Conservation (phyloP, 2,329 filamentous ascomycete genomes). For the Pyrenochaeta sp. region DNA sequence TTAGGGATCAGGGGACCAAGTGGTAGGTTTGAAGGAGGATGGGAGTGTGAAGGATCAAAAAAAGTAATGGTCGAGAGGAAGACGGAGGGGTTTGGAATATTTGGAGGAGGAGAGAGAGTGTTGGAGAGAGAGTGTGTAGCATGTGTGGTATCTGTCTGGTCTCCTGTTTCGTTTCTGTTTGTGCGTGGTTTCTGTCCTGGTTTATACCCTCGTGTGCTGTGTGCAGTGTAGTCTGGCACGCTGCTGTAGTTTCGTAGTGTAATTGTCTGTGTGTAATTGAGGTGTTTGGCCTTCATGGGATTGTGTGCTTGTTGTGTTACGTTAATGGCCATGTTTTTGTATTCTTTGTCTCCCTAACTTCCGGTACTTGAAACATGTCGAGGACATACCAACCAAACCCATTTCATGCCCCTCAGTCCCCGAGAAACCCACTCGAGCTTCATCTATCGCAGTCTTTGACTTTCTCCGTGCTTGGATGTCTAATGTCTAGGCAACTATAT, state of each 20-base stretch:
- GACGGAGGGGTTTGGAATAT: neutral
- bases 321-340: too few relatives aligned
- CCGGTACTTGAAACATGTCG: too few relatives aligned
- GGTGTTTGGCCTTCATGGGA: too few relatives aligned
- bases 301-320: too few relatives aligned
- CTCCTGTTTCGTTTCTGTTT: neutral
- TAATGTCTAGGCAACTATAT: neutral
- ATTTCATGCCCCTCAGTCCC: too few relatives aligned
- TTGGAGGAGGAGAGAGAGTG: neutral
- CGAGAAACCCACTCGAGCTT: too few relatives aligned
- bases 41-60: neutral
- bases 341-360: too few relatives aligned
- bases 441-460: too few relatives aligned
- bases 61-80: neutral
- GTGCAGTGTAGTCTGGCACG: neutral
- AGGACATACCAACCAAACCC: too few relatives aligned
- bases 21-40: constrained; percentile 18
- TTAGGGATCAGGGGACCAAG: constrained; percentile 20
- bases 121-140: neutral
- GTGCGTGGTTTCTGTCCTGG: neutral
- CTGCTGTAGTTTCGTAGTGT: neutral
- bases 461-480: neutral
- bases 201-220: neutral
- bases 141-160: neutral
- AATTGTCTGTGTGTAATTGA: neutral